A percentile compares a stretch with the other conserved stretches of the same genome.
Evolutionary conservation across 179 eudicot species (phyloP).

Genomic region (Sideroxylon spinosum): DNA sequence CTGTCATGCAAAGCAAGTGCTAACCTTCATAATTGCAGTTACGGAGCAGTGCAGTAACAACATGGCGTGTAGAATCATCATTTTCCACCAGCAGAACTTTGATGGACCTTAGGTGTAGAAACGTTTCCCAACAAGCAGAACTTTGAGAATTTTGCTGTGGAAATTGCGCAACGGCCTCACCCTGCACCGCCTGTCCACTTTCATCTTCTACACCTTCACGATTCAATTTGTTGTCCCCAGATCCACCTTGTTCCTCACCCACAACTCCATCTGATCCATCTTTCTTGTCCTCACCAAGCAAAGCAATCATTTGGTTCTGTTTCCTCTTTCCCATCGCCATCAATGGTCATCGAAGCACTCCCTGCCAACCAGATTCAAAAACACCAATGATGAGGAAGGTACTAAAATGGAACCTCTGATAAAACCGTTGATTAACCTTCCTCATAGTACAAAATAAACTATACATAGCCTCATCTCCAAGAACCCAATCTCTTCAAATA

Average conservation of each 20-base stretch:
- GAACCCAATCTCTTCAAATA: constrained; percentile 12
- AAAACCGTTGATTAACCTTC: constrained; percentile 15
- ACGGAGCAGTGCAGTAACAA: constrained; percentile 42
- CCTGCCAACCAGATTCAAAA: constrained; percentile 30
- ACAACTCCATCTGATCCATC: constrained; percentile 23
- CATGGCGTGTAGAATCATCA: constrained; percentile 44
- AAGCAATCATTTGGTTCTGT: constrained; percentile 13
- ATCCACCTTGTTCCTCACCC: constrained; percentile 19
- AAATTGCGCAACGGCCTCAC: constrained; percentile 12
- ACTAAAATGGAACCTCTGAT: neutral
- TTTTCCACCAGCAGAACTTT: constrained; percentile 41
- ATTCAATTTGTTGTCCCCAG: constrained; percentile 19
- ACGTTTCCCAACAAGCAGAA: constrained; percentile 41
- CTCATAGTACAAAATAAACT: constrained; percentile 10
- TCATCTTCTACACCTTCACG: constrained; percentile 21
- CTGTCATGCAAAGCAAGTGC: neutral
- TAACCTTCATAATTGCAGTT: constrained; percentile 46
- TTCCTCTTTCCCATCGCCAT: constrained; percentile 26
- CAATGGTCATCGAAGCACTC: constrained; percentile 32
- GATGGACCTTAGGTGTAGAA: constrained; percentile 37
- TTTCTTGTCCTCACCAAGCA: constrained; percentile 20
- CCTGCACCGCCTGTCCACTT: constrained; percentile 15
- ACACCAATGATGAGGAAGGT: constrained; percentile 19
- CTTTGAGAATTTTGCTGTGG: constrained; percentile 33
- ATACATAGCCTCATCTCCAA: constrained; percentile 19